Conservation (phyloP, 352 stramenopile species). For the Phytophthora pini region DNA sequence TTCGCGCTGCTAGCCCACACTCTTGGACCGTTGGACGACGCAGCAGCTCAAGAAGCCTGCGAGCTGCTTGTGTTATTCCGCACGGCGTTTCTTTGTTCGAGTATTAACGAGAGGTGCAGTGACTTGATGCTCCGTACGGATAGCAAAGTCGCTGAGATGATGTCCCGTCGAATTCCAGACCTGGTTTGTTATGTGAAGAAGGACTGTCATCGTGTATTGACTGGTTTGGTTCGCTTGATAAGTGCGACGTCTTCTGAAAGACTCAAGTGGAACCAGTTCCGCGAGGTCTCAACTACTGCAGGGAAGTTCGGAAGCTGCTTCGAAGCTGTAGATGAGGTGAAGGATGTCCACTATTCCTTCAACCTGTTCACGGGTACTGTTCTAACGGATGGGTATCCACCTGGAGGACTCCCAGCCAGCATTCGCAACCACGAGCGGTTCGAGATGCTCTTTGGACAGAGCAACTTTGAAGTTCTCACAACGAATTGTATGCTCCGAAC, state of each 20-base stretch:
- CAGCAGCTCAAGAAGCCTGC: constrained; percentile 36
- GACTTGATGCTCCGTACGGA: constrained; percentile 23
- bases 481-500: constrained; percentile 43
- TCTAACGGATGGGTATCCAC: constrained; percentile 46
- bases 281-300: background rate
- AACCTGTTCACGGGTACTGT: constrained; percentile 61
- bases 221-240: constrained; percentile 34
- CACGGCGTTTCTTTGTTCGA: constrained; percentile 37
- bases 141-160: constrained; percentile 45
- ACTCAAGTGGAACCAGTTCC: constrained; percentile 34
- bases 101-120: constrained; percentile 28
- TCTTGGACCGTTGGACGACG: constrained; percentile 18
- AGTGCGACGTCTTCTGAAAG: constrained; percentile 23
- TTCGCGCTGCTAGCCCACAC: constrained; percentile 47
- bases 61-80: constrained; percentile 58
- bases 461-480: constrained; percentile 61
- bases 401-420: constrained; percentile 38
- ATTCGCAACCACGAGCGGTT: constrained; percentile 49
- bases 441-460: constrained; percentile 43
- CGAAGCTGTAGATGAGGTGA: constrained; percentile 22
- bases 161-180: constrained; percentile 33
- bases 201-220: constrained; percentile 9
- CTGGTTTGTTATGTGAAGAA: constrained; percentile 22
- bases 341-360: constrained; percentile 41
- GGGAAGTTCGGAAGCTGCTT: constrained; percentile 39